Base-by-base conservation (phyloP, 2,329 filamentous ascomycete species). In the Colletotrichum acutatum region DNA sequence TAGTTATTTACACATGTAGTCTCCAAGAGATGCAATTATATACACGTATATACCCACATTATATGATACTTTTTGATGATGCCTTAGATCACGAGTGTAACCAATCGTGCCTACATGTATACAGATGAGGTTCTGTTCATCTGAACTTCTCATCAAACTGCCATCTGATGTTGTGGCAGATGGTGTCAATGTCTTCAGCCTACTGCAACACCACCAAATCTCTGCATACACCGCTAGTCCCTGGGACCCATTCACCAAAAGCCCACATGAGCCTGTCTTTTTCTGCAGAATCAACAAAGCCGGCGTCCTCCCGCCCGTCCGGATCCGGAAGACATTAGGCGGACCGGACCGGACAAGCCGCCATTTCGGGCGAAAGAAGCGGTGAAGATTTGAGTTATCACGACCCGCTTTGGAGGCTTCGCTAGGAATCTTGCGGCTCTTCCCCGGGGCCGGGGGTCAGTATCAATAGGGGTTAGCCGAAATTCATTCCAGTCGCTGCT, bases 331-430 rank as follows among this genome's bases (percentile, higher is more conserved):
- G 1, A 24, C 61, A n/a, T 49, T 49, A 37, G 11, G n/a, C 70
- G 70, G 70, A 49, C 70, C 70, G 70, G 70, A 26, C 66, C 70
- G 66, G 34, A 32, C 46, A 26, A 68, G 60, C 11, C 32, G 70
- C 53, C 7, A 12, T 72, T 61, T 66, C 60, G 66, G 60, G 42
- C 19, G 22, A 24, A 69, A 72, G 54, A 70, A 26, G 70, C 70
- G 70, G 70, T 72, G 70, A 70, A 59, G 66, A 26, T 5, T 26
- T n/a, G 12, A 42, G 52, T 24, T 42, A 24, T 32, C n/a, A 26
- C 12, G 22, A 30, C 49, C 16, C 9, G 49, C 30, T 42, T 5
- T 24, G 14, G 14, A 14, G 12, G 9, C 42, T 11, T 14, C 42
- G 30, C 28, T n/a, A 61, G 28, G 19, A 12, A 49, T 16, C 1